Conservation (phyloP, 23 red algal species). For the Cyanidium caldarium region DNA sequence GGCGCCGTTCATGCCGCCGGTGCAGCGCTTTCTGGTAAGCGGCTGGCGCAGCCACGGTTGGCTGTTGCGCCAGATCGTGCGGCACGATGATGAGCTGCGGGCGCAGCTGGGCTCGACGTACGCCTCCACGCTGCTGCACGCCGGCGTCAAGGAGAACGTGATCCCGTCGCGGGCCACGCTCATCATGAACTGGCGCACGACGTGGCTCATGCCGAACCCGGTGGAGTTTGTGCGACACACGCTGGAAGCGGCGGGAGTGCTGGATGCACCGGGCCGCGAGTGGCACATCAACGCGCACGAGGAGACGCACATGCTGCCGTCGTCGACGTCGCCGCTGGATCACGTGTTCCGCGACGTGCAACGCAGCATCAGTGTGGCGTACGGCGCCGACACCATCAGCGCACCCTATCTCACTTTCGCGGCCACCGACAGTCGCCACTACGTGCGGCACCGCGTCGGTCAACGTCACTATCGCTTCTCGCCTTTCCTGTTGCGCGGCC, state of each 20-base stretch:
- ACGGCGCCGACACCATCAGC: not conserved
- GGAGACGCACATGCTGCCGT: not conserved
- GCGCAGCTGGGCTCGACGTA: not conserved
- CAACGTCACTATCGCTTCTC: constrained; percentile 2
- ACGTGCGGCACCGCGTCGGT: not conserved
- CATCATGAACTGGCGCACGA: not conserved
- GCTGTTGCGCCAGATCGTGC: not conserved
- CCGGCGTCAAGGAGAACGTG: not conserved
- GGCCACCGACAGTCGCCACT: not conserved
- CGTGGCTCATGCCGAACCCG: not conserved
- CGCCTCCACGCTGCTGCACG: not conserved
- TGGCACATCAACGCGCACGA: not conserved
- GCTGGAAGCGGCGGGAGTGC: not conserved
- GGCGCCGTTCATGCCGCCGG: not conserved
- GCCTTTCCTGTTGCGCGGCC: not conserved
- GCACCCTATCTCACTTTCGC: not conserved
- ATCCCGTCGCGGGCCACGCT: not conserved
- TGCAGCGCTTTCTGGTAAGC: not conserved
- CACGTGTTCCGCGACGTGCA: not conserved
- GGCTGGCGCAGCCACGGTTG: not conserved
- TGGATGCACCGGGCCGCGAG: not conserved
- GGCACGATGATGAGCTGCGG: not conserved
- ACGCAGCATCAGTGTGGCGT: not conserved
- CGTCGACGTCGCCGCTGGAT: not conserved
- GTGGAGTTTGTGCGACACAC: not conserved